A percentile compares a stretch with the other conserved stretches of the same genome.
Evolutionary conservation across 495 filamentous ascomycete genomes (phyloP).

Genomic region (Terfezia boudieri): DNA sequence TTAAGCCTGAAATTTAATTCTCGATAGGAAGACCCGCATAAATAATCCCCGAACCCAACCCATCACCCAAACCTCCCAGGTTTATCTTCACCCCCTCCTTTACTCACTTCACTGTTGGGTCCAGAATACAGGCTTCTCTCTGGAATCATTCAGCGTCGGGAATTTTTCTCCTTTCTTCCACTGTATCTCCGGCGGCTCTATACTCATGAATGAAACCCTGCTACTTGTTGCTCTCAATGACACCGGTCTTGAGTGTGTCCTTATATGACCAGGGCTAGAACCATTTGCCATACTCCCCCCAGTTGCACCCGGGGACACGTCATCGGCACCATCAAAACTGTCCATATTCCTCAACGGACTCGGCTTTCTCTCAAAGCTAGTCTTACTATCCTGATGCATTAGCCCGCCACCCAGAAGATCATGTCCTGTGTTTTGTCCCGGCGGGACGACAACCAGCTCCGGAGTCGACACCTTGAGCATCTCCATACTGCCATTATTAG

Average conservation of each 20-base stretch:
- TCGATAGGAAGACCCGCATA: no score
- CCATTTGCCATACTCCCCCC: background rate
- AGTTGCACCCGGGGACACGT: background rate
- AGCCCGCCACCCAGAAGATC: background rate
- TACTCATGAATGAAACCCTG: background rate
- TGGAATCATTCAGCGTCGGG: constrained; percentile 14
- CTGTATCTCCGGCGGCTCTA: background rate
- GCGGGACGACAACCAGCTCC: background rate
- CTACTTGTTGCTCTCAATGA: constrained; percentile 6
- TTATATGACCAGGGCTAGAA: constrained; percentile 1
- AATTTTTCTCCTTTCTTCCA: constrained; percentile 17
- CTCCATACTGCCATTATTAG: constrained; percentile 7
- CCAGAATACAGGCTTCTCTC: constrained; percentile 9
- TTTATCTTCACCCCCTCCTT: no score
- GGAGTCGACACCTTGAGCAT: constrained; percentile 14
- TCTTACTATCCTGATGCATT: background rate
- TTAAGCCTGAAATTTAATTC: no score
- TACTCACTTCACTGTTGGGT: no score
- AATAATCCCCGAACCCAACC: no score
- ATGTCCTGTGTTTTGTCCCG: background rate
- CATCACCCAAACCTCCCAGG: no score
- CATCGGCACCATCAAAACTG: background rate
- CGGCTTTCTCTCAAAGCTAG: background rate
- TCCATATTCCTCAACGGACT: background rate
- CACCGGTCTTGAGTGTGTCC: constrained; percentile 6